Percentiles rank a stretch among this genome's conserved stretches.
Evolutionary conservation across 371 early-diverging fungal species (phyloP).

Genomic region (Syncephalis plumigaleata): DNA sequence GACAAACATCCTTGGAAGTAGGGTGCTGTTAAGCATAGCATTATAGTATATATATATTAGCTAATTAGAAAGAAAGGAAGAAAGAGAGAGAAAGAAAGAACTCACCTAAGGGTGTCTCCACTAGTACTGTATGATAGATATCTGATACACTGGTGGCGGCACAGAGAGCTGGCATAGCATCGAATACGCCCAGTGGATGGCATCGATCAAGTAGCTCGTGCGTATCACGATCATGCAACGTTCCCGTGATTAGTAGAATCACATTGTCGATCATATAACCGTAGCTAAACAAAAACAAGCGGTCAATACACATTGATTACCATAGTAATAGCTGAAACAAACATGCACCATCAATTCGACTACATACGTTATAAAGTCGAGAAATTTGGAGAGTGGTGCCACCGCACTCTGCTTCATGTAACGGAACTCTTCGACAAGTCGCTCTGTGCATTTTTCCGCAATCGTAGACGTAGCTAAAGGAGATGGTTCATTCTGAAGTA

Average conservation of each 20-base stretch:
- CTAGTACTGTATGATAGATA: conserved; percentile 86
- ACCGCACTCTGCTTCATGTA: conserved; percentile 78
- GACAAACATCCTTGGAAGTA: conserved; percentile 94
- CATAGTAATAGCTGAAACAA: conserved; percentile 68
- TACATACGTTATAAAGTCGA: conserved; percentile 92
- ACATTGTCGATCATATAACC: conserved; percentile 99
- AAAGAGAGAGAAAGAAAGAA: background rate
- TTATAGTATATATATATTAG: background rate
- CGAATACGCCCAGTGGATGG: conserved; percentile 93
- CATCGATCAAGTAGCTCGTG: conserved; percentile 89
- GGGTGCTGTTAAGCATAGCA: conserved; percentile 40
- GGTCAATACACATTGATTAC: background rate
- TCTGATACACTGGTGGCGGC: conserved; percentile 93
- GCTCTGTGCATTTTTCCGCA: conserved; percentile 70
- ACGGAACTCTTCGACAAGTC: conserved; percentile 80
- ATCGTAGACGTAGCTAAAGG: conserved; percentile 88
- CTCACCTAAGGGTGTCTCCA: conserved; percentile 88
- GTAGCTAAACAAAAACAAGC: too few species aligned
- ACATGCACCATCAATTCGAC: background rate
- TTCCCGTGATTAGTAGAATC: conserved; percentile 92
- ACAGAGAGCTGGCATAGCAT: conserved; percentile 92
- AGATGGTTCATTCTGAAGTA: conserved; percentile 90
- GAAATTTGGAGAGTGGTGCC: conserved; percentile 67
- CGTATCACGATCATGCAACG: conserved; percentile 94
- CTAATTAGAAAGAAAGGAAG: background rate